Evolutionary conservation across 176 grass and related monocot genomes (phyloP), one percentile per base, ranked within the genome.

Genomic region (Juncus effusus): DNA sequence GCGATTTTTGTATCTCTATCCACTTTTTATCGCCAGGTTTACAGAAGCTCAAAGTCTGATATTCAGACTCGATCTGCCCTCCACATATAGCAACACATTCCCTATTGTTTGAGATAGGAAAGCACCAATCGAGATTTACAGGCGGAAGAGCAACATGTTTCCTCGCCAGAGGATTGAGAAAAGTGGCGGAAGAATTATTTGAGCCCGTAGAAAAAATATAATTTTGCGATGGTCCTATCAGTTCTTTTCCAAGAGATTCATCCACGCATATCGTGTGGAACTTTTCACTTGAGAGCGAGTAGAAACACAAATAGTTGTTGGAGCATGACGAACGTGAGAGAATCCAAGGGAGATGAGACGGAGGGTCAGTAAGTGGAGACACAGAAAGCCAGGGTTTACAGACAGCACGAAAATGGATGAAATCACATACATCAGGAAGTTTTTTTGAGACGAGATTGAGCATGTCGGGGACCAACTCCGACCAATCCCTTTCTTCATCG

Each of bases 121-220:
- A 72, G 13, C 69, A 72, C 54, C 54, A 72, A 35, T 72, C 52
- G 0, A 72, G 54, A 45, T 72, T 56, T 59, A 72, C 42, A 1
- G 69, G 7, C 3, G 69, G 69, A 47, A 72, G 54, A 0, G 40
- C 14, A 7, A 72, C 53, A 8, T 59, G 39, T 44, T 72, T 4
- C 3, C 69, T 7, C 16, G 54, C 19, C 7, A 72, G 37, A 13
- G 69, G 69, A 59, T 72, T 60, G 9, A 60, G 44, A 6, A 72
- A 41, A 10, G 1, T 47, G 3, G 58, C 10, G 12, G 54, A 59
- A 51, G 54, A 35, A 10, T 56, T 42, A 7, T 2, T 5, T 19
- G 1, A 10, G 5, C 3, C 56, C 11, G 16, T 13, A 16, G 56
- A 13, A 59, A 59, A 59, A 13, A 59, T 59, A 28, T 59, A 59